phyloP scores from a whole-genome alignment of 2,329 filamentous ascomycete genomes.

The Fusarium clavum region DNA sequence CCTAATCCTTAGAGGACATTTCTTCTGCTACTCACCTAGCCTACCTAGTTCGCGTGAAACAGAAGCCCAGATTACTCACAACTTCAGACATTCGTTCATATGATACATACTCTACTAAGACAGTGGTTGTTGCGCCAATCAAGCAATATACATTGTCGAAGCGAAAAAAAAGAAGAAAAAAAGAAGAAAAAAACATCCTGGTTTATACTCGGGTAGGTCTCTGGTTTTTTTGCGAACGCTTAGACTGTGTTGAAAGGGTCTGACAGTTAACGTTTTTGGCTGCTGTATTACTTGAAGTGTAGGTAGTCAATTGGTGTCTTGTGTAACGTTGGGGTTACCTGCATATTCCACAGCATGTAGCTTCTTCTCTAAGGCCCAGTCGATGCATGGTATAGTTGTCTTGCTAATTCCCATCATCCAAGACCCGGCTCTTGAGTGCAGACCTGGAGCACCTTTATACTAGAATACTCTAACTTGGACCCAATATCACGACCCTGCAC shows the following conservation, averaged over 20 bases:
- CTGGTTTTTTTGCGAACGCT: background rate
- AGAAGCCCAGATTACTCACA: background rate
- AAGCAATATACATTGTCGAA: background rate
- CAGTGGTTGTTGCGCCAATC: background rate
- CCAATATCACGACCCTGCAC: background rate
- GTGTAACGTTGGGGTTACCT: background rate
- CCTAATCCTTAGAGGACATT: too few species aligned
- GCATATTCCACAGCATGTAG: background rate
- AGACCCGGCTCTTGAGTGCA: background rate
- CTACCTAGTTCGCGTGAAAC: background rate
- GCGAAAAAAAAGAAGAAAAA: background rate
- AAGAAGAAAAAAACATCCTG: background rate
- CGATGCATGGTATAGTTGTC: background rate
- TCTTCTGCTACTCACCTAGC: background rate
- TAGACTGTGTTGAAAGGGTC: background rate
- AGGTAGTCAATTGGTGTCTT: background rate
- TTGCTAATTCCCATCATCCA: background rate
- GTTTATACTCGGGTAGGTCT: too few species aligned
- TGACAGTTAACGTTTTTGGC: background rate
- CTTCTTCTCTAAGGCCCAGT: background rate
- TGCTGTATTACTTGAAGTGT: background rate
- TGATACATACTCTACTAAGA: background rate
- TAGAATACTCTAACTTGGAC: background rate
- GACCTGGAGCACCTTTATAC: background rate
- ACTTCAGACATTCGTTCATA: background rate